Evolutionary conservation across 306 rosid species (phyloP).

Genomic region (Cajanus cajan): DNA sequence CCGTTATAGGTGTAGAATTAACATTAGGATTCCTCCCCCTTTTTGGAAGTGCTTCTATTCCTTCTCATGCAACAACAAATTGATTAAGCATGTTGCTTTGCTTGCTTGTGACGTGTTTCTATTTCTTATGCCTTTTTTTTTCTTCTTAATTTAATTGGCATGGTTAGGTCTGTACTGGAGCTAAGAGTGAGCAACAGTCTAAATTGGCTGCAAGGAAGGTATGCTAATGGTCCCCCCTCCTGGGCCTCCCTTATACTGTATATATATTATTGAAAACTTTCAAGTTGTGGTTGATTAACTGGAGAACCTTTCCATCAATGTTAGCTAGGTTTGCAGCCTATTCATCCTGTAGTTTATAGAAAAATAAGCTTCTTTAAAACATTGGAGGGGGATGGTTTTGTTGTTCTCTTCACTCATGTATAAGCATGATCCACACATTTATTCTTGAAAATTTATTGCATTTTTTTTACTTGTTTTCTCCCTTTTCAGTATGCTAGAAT

Average conservation of each 20-base stretch:
- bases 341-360: neutral
- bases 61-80: no score
- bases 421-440: neutral
- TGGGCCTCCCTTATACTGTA: neutral
- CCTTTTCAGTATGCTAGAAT: constrained; percentile 84
- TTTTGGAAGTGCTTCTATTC: no score
- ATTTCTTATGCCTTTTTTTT: neutral
- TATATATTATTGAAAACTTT: constrained; percentile 10
- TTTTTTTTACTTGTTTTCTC: constrained; percentile 22
- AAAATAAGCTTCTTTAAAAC: constrained; percentile 3
- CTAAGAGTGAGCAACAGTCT: constrained; percentile 88
- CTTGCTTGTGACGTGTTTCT: neutral
- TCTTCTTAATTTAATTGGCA: constrained; percentile 11
- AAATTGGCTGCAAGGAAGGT: constrained; percentile 97
- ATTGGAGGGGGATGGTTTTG: neutral
- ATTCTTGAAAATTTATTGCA: neutral
- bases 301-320: neutral
- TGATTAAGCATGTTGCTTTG: no score
- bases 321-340: constrained; percentile 6
- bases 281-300: neutral
- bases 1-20: neutral
- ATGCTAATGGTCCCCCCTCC: neutral
- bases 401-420: neutral
- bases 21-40: neutral
- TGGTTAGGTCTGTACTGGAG: constrained; percentile 84